phyloP scores from a whole-genome alignment of 441 rosid genomes.

The Gossypium schwendimanii region DNA sequence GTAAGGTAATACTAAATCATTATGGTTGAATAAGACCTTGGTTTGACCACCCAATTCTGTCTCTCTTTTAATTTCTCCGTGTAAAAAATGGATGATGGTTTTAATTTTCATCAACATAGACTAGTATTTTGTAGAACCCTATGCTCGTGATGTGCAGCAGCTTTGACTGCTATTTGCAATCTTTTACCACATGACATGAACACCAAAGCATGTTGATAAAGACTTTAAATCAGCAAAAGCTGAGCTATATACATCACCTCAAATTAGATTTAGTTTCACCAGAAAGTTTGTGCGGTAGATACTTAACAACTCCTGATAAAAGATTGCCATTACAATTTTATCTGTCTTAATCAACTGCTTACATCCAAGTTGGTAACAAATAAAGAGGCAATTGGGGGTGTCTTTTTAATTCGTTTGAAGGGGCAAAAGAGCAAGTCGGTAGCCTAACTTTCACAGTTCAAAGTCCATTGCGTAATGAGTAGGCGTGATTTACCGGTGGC shows the following conservation, averaged over 20 bases:
- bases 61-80: background rate
- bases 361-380: background rate
- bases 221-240: background rate
- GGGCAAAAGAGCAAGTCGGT: slow-evolving; percentile 7
- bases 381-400: background rate
- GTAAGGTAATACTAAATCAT: background rate
- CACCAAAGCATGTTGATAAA: background rate
- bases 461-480: slow-evolving; percentile 4
- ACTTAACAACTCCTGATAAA: background rate
- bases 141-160: background rate
- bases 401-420: background rate
- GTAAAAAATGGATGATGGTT: background rate
- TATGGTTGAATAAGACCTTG: background rate
- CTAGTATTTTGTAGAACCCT: background rate
- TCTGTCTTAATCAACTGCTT: background rate
- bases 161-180: slow-evolving; percentile 5
- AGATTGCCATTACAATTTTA: background rate
- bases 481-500: background rate
- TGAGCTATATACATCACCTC: background rate
- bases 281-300: background rate
- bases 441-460: slow-evolving; percentile 5
- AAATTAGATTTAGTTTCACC: background rate
- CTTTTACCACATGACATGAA: background rate
- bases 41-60: background rate
- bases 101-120: background rate